Evolutionary conservation across 2,329 filamentous ascomycete species (phyloP).

Genomic region (Xylariaceae sp.): DNA sequence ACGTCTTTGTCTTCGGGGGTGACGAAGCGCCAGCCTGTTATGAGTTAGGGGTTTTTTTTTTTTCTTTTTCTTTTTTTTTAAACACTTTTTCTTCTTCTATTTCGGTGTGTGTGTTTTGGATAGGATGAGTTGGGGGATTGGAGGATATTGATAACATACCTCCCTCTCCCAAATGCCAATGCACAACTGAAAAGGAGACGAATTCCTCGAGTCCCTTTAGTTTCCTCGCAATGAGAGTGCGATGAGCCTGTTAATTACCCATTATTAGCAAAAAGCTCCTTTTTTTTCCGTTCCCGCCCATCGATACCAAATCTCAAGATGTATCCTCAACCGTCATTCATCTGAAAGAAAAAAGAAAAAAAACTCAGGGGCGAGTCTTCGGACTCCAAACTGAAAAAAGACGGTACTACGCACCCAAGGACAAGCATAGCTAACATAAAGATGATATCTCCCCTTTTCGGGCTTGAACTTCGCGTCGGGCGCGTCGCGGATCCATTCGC

Average conservation of each 20-base stretch:
- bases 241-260: slow-evolving; percentile 52
- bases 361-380: neutral
- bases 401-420: slow-evolving; percentile 58
- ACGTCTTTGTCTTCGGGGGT: slow-evolving; percentile 52
- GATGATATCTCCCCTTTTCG: slow-evolving; percentile 86
- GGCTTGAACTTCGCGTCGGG: slow-evolving; percentile 69
- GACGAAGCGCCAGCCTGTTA: slow-evolving; percentile 73
- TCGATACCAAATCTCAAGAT: neutral
- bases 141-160: slow-evolving; percentile 31
- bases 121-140: neutral
- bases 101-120: too few species aligned
- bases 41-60: slow-evolving; percentile 8
- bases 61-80: neutral
- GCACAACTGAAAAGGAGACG: slow-evolving; percentile 73
- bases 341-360: too few species aligned
- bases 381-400: neutral
- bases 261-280: neutral
- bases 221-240: slow-evolving; percentile 79
- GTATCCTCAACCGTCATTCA: too few species aligned
- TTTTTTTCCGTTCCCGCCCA: neutral
- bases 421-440: slow-evolving; percentile 91
- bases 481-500: slow-evolving; percentile 70
- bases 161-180: slow-evolving; percentile 74
- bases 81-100: too few species aligned
- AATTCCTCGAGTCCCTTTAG: slow-evolving; percentile 89